A percentile compares a stretch with the other conserved stretches of the same genome.
phyloP scores from a whole-genome alignment of 2,329 filamentous ascomycete species.

The Exophiala xenobiotica region DNA sequence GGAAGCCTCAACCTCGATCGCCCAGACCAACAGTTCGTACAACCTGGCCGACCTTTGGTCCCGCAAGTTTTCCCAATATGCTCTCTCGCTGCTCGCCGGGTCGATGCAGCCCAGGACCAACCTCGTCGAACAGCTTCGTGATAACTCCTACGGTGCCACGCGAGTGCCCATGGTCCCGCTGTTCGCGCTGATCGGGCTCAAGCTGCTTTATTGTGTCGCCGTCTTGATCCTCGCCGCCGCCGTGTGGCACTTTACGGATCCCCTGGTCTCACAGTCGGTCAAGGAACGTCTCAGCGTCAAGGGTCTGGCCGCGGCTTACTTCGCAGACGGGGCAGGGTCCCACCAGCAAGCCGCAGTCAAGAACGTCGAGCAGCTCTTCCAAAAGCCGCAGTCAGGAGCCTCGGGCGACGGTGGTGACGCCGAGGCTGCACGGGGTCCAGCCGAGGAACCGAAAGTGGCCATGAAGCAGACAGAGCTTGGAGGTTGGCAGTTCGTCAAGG shows the following conservation, averaged over 20 bases:
- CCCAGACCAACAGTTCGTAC: background rate
- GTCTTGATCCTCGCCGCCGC: background rate
- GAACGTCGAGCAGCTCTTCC: slow-evolving; percentile 7
- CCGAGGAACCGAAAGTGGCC: background rate
- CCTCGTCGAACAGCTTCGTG: background rate
- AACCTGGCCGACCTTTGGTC: slow-evolving; percentile 1
- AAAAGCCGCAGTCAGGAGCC: background rate
- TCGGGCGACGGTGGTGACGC: background rate
- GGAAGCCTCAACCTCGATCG: background rate
- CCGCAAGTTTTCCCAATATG: background rate
- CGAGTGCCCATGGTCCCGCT: slow-evolving; percentile 4
- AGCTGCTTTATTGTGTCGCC: slow-evolving; percentile 1
- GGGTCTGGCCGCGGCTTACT: background rate
- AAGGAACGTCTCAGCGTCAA: background rate
- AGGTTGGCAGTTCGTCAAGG: slow-evolving; percentile 2
- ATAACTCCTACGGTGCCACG: background rate
- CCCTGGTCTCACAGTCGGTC: background rate
- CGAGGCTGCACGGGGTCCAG: background rate
- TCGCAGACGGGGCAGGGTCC: background rate
- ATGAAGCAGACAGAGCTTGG: slow-evolving; percentile 1
- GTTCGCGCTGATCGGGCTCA: background rate
- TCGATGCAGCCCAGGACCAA: background rate
- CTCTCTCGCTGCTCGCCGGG: background rate
- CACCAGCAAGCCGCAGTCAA: slow-evolving; percentile 1
- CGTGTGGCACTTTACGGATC: background rate